These are phyloP conservation scores for Clarkia xantiana DNA, from an alignment of 345 rosid species.

Conservation along the genomic window DNA sequence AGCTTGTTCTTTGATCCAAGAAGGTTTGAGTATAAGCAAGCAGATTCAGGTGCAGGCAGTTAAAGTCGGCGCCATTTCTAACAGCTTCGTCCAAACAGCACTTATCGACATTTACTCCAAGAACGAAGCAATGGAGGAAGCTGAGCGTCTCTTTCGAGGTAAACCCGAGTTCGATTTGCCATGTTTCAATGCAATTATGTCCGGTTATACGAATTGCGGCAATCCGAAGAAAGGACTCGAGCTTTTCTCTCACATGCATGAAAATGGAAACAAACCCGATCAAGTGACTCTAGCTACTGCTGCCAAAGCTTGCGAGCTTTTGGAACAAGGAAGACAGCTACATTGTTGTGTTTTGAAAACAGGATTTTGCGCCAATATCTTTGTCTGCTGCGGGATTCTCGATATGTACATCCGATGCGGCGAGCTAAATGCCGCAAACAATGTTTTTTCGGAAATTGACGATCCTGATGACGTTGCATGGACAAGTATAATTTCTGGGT, in stretches of 20 bases:
- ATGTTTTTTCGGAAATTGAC: too few species aligned
- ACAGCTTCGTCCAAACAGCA: conserved; percentile 39
- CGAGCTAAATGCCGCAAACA: too few species aligned
- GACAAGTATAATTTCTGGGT: too few species aligned
- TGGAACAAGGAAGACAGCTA: conserved; percentile 33
- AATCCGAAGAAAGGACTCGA: conserved; percentile 26
- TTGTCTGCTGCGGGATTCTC: conserved; percentile 36
- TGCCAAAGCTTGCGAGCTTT: conserved; percentile 36
- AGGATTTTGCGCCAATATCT: conserved; percentile 32
- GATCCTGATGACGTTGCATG: too few species aligned
- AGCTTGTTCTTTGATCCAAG: conserved; percentile 34
- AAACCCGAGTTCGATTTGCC: conserved; percentile 28
- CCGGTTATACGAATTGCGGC: conserved; percentile 24
- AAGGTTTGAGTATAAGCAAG: conserved; percentile 24
- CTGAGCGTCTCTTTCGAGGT: conserved; percentile 26
- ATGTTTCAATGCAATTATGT: conserved; percentile 49
- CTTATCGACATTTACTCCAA: conserved; percentile 42
- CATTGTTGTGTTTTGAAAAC: conserved; percentile 34
- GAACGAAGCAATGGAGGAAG: conserved; percentile 31
- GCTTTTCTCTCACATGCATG: conserved; percentile 33
- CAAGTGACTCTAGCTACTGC: conserved; percentile 34
- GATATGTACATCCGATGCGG: conserved; percentile 10
- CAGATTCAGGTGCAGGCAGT: conserved; percentile 45
- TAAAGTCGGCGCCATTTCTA: conserved; percentile 17
- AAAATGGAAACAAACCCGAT: conserved; percentile 26